Evolutionary conservation across 345 rosid species (phyloP).

Genomic region (Hevea brasiliensis): DNA sequence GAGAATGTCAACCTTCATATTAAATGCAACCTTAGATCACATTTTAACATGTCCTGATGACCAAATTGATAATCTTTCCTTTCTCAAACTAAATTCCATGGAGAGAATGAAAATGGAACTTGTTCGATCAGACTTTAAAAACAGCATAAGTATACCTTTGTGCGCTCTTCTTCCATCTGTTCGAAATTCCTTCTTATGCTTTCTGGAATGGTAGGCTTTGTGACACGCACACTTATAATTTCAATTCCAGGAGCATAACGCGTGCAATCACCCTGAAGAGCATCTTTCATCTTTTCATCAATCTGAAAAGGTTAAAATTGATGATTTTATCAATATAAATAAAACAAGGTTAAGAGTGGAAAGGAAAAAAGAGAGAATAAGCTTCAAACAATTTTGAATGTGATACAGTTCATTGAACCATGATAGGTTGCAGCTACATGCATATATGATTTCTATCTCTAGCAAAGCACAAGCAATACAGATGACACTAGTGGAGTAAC

Average conservation of each 20-base stretch:
- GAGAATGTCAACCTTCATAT: not conserved
- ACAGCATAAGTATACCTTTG: constrained; percentile 52
- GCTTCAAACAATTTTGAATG: not conserved
- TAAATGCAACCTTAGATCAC: not conserved
- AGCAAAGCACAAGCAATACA: not conserved
- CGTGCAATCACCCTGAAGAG: constrained; percentile 90
- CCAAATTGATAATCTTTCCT: not conserved
- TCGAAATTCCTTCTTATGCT: constrained; percentile 76
- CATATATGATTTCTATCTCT: too few species aligned
- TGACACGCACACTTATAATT: constrained; percentile 84
- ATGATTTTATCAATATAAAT: constrained; percentile 10
- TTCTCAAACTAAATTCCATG: not conserved
- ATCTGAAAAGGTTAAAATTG: constrained; percentile 46
- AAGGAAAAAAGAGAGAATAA: not conserved
- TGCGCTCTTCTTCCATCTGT: constrained; percentile 94
- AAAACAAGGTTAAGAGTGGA: not conserved
- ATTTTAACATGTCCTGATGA: not conserved
- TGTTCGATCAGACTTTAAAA: not conserved
- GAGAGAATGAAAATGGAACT: not conserved
- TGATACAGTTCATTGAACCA: not conserved
- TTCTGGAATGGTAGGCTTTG: constrained; percentile 80
- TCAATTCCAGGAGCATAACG: constrained; percentile 91
- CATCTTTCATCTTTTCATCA: constrained; percentile 94
- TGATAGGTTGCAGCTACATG: not conserved
- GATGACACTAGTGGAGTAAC: not conserved